Conservation (phyloP, 2,329 filamentous ascomycete species). For the Apiospora hydei region DNA sequence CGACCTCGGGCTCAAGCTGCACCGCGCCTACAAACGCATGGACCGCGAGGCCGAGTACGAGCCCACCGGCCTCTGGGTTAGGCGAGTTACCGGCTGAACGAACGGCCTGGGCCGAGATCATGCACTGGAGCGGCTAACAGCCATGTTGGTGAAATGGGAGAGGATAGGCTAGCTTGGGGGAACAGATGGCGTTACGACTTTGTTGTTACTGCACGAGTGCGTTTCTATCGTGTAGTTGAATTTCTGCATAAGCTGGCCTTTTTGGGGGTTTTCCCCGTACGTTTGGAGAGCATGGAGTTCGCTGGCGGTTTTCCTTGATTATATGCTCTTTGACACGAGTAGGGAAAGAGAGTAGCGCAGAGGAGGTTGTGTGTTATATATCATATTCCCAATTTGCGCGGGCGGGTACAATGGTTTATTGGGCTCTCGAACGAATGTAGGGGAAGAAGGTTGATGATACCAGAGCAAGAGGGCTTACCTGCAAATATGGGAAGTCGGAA, state of each 20-base stretch:
- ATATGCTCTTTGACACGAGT: not conserved
- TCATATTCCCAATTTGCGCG: not conserved
- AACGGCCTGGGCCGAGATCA: constrained; percentile 32
- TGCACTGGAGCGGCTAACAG: not conserved
- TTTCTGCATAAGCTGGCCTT: constrained; percentile 19
- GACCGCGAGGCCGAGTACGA: constrained; percentile 72
- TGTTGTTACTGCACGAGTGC: not conserved
- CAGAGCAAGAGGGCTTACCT: not conserved
- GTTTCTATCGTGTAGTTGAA: not conserved
- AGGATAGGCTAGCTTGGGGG: not conserved
- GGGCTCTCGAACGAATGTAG: not conserved
- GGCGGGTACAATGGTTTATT: not conserved
- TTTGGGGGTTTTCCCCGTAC: not conserved
- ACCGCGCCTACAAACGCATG: constrained; percentile 76
- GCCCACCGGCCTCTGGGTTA: constrained; percentile 78
- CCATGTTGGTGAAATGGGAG: not conserved
- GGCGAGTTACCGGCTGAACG: constrained; percentile 71
- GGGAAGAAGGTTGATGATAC: not conserved
- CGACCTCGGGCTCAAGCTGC: constrained; percentile 77
- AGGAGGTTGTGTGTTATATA: not conserved
- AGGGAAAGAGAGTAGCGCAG: not conserved
- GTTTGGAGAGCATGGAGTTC: constrained; percentile 9
- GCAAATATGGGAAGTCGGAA: not conserved
- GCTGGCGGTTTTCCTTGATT: constrained; percentile 12
- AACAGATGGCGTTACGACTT: not conserved